A percentile compares a stretch with the other conserved stretches of the same genome.
Evolutionary conservation across 495 filamentous ascomycete genomes (phyloP).

Genomic region (Penicillium bialowiezense): DNA sequence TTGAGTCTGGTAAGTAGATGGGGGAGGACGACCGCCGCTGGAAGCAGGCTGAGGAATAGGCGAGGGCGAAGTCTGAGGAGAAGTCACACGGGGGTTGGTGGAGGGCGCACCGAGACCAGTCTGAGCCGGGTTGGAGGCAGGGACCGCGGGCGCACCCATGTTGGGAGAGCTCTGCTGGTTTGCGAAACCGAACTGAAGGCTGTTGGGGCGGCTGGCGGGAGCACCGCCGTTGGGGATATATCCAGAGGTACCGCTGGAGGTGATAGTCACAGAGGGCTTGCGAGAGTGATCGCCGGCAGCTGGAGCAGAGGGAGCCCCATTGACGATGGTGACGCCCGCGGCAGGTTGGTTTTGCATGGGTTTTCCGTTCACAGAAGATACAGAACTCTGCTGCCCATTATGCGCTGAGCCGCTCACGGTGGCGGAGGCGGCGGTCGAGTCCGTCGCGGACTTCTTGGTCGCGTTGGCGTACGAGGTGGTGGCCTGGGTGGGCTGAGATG

Average conservation of each 20-base stretch:
- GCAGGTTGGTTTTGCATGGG: slow-evolving; percentile 52
- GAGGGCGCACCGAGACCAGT: slow-evolving; percentile 59
- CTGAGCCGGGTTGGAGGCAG: slow-evolving; percentile 47
- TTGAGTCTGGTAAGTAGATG: slow-evolving; percentile 62
- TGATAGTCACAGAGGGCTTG: slow-evolving; percentile 87
- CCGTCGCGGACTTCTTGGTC: slow-evolving; percentile 79
- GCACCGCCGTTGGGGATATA: slow-evolving; percentile 77
- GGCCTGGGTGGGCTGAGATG: slow-evolving; percentile 51
- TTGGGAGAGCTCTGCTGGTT: slow-evolving; percentile 66
- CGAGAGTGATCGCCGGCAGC: slow-evolving; percentile 67
- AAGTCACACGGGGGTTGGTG: slow-evolving; percentile 62
- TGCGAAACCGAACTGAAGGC: slow-evolving; percentile 75
- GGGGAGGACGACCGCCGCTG: slow-evolving; percentile 78
- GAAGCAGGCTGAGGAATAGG: slow-evolving; percentile 85
- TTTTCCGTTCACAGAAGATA: slow-evolving; percentile 82
- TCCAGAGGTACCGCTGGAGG: slow-evolving; percentile 68
- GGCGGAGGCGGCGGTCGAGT: slow-evolving; percentile 58
- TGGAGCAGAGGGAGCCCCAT: slow-evolving; percentile 57
- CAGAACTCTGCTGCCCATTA: slow-evolving; percentile 78
- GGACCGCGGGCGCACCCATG: slow-evolving; percentile 46
- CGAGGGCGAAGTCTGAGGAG: slow-evolving; percentile 75
- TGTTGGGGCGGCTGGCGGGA: slow-evolving; percentile 56
- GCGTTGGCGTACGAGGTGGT: slow-evolving; percentile 66
- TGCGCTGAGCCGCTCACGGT: slow-evolving; percentile 71
- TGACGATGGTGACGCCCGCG: slow-evolving; percentile 65